Percentiles rank a stretch among this genome's conserved stretches.
Evolutionary conservation across 169 alveolate species (phyloP).

Genomic region (Plasmodium vivax): DNA sequence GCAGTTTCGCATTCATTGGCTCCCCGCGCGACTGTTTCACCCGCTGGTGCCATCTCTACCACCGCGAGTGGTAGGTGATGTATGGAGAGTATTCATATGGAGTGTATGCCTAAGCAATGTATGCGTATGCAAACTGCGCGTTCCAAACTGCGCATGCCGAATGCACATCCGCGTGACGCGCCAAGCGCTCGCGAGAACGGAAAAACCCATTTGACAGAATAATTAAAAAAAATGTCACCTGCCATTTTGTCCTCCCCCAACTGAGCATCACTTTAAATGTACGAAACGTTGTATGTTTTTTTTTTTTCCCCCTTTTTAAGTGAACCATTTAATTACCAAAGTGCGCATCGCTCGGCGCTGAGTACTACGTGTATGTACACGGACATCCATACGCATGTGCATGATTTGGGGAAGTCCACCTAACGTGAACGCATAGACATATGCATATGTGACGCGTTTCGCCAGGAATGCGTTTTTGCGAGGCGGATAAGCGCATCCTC

Average conservation of each 20-base stretch:
- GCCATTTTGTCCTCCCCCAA: not conserved
- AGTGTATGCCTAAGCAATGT: too few relatives aligned
- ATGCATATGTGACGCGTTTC: not conserved
- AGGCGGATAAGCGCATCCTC: not conserved
- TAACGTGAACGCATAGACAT: not conserved
- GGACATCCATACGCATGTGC: not conserved
- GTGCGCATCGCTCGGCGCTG: not conserved
- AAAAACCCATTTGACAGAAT: not conserved
- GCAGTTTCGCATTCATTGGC: not conserved
- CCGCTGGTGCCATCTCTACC: not conserved
- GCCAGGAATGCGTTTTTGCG: conserved; percentile 14
- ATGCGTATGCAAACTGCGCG: too few relatives aligned
- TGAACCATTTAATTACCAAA: not conserved
- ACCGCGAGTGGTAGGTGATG: not conserved
- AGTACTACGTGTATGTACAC: not conserved
- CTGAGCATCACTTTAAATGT: not conserved
- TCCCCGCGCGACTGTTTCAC: not conserved
- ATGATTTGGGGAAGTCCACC: not conserved
- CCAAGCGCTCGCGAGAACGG: not conserved
- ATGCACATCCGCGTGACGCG: not conserved
- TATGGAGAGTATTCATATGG: not conserved
- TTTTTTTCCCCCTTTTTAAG: not conserved
- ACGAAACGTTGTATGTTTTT: not conserved
- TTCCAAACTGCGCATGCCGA: not conserved
- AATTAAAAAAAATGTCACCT: not conserved